Base-by-base conservation (phyloP, 345 rosid genomes). In the Corchorus capsularis region DNA sequence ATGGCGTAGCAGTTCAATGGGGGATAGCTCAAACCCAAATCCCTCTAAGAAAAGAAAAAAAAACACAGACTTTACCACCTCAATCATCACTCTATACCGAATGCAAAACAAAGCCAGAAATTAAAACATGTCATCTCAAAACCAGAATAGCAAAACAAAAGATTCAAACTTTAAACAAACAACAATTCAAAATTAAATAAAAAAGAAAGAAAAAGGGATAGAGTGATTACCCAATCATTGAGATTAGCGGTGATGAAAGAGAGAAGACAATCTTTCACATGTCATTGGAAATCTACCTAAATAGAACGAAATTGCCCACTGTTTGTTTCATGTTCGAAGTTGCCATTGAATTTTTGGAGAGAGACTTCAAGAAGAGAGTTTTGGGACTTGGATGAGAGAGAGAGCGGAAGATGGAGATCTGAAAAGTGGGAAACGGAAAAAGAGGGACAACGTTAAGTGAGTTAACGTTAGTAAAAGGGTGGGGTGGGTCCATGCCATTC, bases 241-340 rank as follows among this genome's bases (percentile, higher is more conserved):
- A 97, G 96, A 84, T 96, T 82, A 0, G 98, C 98, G 54, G 99
- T 92, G 89, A 96, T 98, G 41, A 96, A 56, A 96, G 99, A 96
- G 46, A 96, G 20, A 82, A 96, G 45, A 94, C 98, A 79, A 96
- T 92, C n/a, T n/a, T n/a, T n/a, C n/a, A n/a, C n/a, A n/a, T n/a
- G n/a, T n/a, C n/a, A n/a, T n/a, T n/a, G n/a, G n/a, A n/a, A n/a
- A n/a, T n/a, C n/a, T n/a, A n/a, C n/a, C n/a, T n/a, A n/a, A n/a
- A n/a, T n/a, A n/a, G n/a, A n/a, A n/a, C n/a, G 78, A 96, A 84
- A 77, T 96, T 94, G 63, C 99, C 98, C 27, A 94, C 77, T 55
- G 81, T 72, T 75, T 84, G 81, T 75, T 83, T 86, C 73, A 80
- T 62, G 39, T 54, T 54, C 8, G 78, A 47, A 76, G 74, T 57